phyloP scores from a whole-genome alignment of 2,329 filamentous ascomycete genomes.

The Rhynchosporium agropyri region DNA sequence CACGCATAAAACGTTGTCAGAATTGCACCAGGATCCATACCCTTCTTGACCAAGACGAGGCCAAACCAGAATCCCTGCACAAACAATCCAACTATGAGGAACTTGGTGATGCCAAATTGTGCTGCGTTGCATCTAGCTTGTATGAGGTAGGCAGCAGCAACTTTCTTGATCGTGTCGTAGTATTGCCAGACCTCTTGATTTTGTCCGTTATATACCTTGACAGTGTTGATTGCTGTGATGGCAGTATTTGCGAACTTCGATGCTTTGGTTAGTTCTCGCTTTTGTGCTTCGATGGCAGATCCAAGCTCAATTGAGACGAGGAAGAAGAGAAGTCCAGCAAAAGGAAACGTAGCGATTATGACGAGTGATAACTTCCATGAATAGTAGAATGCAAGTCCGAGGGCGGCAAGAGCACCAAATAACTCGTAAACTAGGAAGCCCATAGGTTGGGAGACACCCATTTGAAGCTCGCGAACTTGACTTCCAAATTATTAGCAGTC shows the following conservation, averaged over 20 bases:
- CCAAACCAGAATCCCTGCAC: conserved; percentile 92
- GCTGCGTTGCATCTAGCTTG: conserved; percentile 70
- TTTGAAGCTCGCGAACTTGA: conserved; percentile 79
- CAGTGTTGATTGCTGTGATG: conserved; percentile 75
- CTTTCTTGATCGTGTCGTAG: conserved; percentile 54
- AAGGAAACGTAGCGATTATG: conserved; percentile 71
- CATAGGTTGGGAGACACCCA: conserved; percentile 77
- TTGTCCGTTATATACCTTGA: conserved; percentile 84
- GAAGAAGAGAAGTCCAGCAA: conserved; percentile 63
- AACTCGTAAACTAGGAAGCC: conserved; percentile 68
- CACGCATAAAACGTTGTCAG: conserved; percentile 86
- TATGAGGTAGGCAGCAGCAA: conserved; percentile 64
- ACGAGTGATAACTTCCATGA: conserved; percentile 86
- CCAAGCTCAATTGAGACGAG: conserved; percentile 64
- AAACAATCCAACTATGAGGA: conserved; percentile 79
- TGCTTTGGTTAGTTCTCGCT: conserved; percentile 66
- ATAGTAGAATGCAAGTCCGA: conserved; percentile 73
- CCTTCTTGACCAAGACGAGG: conserved; percentile 63
- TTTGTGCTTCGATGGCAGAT: conserved; percentile 69
- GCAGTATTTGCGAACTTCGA: conserved; percentile 73
- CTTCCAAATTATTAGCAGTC: conserved; percentile 49
- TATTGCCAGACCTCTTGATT: conserved; percentile 71
- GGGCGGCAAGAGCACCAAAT: conserved; percentile 64
- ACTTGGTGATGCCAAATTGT: conserved; percentile 73
- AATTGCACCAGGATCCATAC: conserved; percentile 64